Base-by-base conservation (phyloP, 228 moss, liverwort and hornwort species). In the Sphagnum magellanicum region DNA sequence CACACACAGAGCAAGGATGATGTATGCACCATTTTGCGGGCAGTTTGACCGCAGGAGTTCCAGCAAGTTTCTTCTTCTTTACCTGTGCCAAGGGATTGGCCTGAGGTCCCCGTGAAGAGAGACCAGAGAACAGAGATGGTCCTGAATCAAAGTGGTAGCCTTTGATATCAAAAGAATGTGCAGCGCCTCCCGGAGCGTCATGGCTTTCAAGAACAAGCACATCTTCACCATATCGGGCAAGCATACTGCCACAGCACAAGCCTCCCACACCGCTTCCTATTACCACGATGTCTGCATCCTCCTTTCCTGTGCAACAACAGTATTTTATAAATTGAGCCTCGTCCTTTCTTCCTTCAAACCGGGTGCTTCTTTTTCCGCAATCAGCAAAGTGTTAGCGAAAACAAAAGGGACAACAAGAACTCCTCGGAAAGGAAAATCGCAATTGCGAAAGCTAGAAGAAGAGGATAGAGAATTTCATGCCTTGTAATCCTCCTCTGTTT, bases 51-150 rank as follows among this genome's bases (percentile, higher is more conserved):
- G 32, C 32, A 32, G 32, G 32, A 32, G 32, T 32, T 32, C 3
- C 32, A 17, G 50, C 67, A 48, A 68, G 32, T 32, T 32, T 32
- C 32, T 32, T 32, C 32, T 32, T 32, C 10, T 7, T 64, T 75
- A 91, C 96, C 91, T 92, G 96, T 58, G 96, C 96, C 73, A 92
- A 73, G 32, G 96, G 96, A 67, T 96, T 96, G 50, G 96, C 96
- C 72, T 89, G 91, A 48, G 81, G 80, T 46, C 96, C 92, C 50
- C 80, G 82, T 17, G 96, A 92, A 0, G 96, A 85, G 61, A 96
- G 84, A 50, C 96, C 96, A 0, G 96, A 96, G 50, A 92, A 92
- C 0, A 96, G 79, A 53, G 96, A 92, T 13, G 96, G 96, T 60
- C 96, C 96, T 11, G 92, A 96, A 75, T 96, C 96, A 68, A 96